A percentile compares a stretch with the other conserved stretches of the same genome.
phyloP scores from a whole-genome alignment of 345 rosid genomes.

The Ceriops tagal region DNA sequence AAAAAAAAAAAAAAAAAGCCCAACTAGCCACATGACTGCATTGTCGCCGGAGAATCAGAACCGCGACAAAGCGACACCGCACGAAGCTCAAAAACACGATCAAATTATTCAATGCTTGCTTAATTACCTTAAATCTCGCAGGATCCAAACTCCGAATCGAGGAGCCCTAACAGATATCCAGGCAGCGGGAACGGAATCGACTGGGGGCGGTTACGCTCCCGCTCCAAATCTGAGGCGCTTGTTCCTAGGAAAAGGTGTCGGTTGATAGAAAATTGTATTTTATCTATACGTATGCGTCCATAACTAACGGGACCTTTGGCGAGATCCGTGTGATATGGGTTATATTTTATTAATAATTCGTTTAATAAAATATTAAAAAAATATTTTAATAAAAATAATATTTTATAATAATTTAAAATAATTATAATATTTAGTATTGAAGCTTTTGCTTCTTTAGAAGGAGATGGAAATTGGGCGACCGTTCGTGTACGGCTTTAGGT shows the following conservation, averaged over 20 bases:
- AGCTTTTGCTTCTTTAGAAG: not conserved
- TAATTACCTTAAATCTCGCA: conserved; percentile 19
- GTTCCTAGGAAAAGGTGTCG: conserved; percentile 8
- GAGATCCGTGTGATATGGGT: too few species aligned
- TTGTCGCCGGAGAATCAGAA: not conserved
- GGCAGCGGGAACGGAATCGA: conserved; percentile 23
- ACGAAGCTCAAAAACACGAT: not conserved
- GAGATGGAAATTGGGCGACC: not conserved
- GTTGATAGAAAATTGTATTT: not conserved
- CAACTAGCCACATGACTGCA: conserved; percentile 1
- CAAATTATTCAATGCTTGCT: not conserved
- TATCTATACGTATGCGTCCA: not conserved
- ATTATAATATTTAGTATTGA: not conserved
- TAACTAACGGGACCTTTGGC: not conserved
- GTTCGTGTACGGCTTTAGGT: not conserved
- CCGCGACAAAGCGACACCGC: not conserved
- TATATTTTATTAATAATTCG: too few species aligned
- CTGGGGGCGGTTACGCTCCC: conserved; percentile 9
- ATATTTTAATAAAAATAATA: too few species aligned
- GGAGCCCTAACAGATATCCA: conserved; percentile 12
- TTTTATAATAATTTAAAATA: too few species aligned
- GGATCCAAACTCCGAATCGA: conserved; percentile 13
- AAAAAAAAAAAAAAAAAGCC: not conserved
- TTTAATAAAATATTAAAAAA: too few species aligned
- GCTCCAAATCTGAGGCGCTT: not conserved